A percentile compares a stretch with the other conserved stretches of the same genome.
These are phyloP conservation scores for Zasmidium angulare DNA, from an alignment of 2,329 filamentous ascomycete species.

Conservation along the genomic window DNA sequence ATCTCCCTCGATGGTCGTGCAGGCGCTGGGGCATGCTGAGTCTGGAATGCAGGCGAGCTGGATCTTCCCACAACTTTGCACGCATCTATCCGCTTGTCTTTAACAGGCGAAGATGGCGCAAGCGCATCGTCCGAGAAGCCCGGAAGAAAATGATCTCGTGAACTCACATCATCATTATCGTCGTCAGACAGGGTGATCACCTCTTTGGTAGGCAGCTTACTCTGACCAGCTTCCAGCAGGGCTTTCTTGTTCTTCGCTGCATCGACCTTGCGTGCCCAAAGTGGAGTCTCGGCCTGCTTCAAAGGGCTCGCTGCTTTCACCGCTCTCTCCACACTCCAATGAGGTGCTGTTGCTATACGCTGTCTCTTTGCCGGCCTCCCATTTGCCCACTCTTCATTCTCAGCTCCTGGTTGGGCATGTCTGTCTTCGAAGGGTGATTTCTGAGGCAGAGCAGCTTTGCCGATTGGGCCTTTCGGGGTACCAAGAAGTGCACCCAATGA, in stretches of 20 bases:
- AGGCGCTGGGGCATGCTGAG: slow-evolving; percentile 5
- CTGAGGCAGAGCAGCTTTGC: slow-evolving; percentile 57
- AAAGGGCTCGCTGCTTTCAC: slow-evolving; percentile 3
- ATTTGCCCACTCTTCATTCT: slow-evolving; percentile 34
- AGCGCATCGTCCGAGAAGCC: slow-evolving; percentile 29
- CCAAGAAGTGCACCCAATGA: slow-evolving; percentile 65
- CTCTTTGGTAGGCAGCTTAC: slow-evolving; percentile 29
- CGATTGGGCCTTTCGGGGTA: slow-evolving; percentile 62
- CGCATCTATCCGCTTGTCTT: slow-evolving; percentile 1
- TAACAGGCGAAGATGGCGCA: slow-evolving; percentile 23
- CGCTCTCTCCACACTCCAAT: slow-evolving; percentile 25
- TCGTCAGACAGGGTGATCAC: slow-evolving; percentile 41
- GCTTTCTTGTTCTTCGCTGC: slow-evolving; percentile 25
- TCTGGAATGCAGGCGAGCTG: slow-evolving; percentile 36
- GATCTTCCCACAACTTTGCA: slow-evolving; percentile 22
- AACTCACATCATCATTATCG: slow-evolving; percentile 15
- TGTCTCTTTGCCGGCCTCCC: slow-evolving; percentile 42
- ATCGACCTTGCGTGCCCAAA: slow-evolving; percentile 30
- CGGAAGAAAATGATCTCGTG: slow-evolving; percentile 25
- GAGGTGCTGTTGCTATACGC: slow-evolving; percentile 28
- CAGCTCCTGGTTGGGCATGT: slow-evolving; percentile 35
- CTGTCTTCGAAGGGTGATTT: slow-evolving; percentile 67
- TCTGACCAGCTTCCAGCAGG: slow-evolving; percentile 12
- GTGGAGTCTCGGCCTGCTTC: slow-evolving; percentile 20
- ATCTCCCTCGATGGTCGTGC: not conserved